Conservation (phyloP, 148 eudicot genomes). For the Silene uniflora region DNA sequence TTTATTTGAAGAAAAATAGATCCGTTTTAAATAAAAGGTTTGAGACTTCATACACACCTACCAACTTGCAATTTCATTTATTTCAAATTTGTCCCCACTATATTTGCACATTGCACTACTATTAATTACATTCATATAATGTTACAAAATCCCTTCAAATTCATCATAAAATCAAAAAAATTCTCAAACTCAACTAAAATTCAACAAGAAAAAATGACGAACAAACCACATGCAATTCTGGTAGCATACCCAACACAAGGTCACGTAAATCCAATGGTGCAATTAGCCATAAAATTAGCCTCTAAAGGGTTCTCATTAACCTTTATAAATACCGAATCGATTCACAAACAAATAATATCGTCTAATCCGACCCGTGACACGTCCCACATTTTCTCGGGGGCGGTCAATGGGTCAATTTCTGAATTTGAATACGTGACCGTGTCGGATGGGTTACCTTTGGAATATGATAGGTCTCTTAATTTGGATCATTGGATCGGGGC, state of each 20-base stretch:
- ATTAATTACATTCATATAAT: neutral
- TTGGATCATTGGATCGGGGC: conserved; percentile 22
- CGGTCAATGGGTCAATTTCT: conserved; percentile 23
- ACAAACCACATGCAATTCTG: conserved; percentile 44
- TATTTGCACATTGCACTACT: neutral
- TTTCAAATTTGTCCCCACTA: neutral
- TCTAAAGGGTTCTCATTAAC: conserved; percentile 58
- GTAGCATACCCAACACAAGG: conserved; percentile 53
- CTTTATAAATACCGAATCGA: conserved; percentile 50
- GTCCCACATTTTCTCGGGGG: conserved; percentile 40
- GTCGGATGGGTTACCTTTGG: conserved; percentile 26
- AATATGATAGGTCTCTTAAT: conserved; percentile 18
- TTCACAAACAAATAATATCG: conserved; percentile 38
- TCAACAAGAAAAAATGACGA: neutral
- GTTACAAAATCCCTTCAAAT: neutral
- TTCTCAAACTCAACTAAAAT: neutral
- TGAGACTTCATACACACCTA: neutral
- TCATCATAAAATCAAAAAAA: neutral
- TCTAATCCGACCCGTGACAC: conserved; percentile 19
- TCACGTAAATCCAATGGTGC: conserved; percentile 50
- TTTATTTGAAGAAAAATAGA: too few relatives aligned
- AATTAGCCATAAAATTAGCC: conserved; percentile 59
- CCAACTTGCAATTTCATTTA: conserved; percentile 5
- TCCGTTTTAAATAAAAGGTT: too few relatives aligned
- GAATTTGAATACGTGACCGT: conserved; percentile 37